phyloP scores from a whole-genome alignment of 1,284 basidiomycete genomes.

The Ceratobasidium sp. region DNA sequence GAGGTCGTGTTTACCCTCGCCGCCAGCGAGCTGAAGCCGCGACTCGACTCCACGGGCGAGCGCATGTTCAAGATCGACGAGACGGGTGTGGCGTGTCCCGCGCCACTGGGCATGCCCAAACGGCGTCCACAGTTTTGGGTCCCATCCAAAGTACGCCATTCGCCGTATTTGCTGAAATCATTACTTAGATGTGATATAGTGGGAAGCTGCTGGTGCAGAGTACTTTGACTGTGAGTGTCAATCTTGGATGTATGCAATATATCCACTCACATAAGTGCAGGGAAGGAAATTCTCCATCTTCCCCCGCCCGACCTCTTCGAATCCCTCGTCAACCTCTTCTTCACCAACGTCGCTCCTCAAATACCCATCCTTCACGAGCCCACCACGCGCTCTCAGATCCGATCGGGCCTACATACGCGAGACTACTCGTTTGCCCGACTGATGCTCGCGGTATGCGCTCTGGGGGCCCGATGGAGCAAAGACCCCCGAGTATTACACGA shows the following conservation, averaged over 20 bases:
- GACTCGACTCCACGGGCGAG: not conserved
- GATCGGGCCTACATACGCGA: constrained; percentile 52
- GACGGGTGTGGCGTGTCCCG: not conserved
- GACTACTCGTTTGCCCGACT: constrained; percentile 58
- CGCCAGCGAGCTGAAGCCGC: constrained; percentile 24
- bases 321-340: constrained; percentile 59
- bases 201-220: constrained; percentile 23
- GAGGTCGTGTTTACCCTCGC: constrained; percentile 21
- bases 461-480: constrained; percentile 57
- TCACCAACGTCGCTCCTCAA: constrained; percentile 53
- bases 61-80: constrained; percentile 28
- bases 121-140: constrained; percentile 25
- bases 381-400: constrained; percentile 57
- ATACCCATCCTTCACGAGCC: constrained; percentile 59
- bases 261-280: not conserved
- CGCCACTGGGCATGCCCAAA: not conserved
- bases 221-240: constrained; percentile 33
- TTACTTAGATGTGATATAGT: not conserved
- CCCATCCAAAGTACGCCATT: constrained; percentile 4
- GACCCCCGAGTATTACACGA: constrained; percentile 57
- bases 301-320: constrained; percentile 62
- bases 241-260: not conserved
- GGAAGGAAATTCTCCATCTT: constrained; percentile 48
- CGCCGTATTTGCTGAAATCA: not conserved
- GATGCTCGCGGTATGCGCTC: constrained; percentile 59